phyloP scores from a whole-genome alignment of 805 yeast species.

The Yarrowia osloensis region DNA sequence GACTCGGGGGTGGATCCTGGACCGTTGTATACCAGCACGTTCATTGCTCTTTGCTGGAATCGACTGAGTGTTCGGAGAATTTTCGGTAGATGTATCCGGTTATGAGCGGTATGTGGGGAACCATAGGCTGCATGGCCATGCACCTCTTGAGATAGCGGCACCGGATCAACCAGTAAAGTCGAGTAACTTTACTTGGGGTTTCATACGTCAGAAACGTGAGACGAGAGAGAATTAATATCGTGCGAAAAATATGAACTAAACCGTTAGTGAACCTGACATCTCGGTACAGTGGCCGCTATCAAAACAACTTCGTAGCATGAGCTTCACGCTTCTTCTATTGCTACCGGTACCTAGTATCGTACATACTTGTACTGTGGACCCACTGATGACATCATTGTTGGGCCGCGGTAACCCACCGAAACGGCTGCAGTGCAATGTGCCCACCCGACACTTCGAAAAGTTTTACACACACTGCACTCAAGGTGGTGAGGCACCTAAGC shows the following conservation, averaged over 20 bases:
- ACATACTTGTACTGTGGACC: too few species aligned
- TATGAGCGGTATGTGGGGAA: conserved; percentile 17
- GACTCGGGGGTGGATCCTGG: conserved; percentile 88
- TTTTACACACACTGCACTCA: background rate
- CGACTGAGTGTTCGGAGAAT: conserved; percentile 25
- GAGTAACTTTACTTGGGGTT: background rate
- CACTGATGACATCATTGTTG: background rate
- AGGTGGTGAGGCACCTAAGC: too few species aligned
- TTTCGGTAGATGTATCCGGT: conserved; percentile 18
- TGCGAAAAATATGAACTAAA: too few species aligned
- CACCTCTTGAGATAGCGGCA: background rate
- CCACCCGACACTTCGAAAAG: background rate
- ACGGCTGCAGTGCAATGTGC: background rate
- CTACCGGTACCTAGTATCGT: too few species aligned
- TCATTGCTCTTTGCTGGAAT: conserved; percentile 49
- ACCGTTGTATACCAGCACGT: conserved; percentile 71
- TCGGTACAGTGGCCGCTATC: too few species aligned
- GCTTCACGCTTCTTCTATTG: too few species aligned
- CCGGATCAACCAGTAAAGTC: background rate
- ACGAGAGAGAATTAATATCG: too few species aligned
- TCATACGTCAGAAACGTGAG: background rate
- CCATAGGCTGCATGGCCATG: conserved; percentile 2
- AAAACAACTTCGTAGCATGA: too few species aligned
- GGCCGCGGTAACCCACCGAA: background rate
- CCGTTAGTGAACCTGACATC: too few species aligned